phyloP scores from a whole-genome alignment of 352 stramenopile genomes.

The Pythium rhizo-oryzae region DNA sequence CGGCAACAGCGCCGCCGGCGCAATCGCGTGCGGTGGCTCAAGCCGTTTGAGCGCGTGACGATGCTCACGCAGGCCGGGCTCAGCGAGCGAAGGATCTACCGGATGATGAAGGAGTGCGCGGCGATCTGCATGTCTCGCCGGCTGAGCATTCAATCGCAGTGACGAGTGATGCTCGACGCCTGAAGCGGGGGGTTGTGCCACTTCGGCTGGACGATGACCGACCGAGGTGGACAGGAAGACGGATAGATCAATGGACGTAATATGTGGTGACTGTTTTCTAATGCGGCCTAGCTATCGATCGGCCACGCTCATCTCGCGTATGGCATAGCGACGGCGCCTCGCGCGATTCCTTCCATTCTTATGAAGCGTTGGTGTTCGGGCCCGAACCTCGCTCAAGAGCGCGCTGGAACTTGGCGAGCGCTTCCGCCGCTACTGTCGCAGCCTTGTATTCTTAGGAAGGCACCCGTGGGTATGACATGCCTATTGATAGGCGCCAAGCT shows the following conservation, averaged over 20 bases:
- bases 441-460: not conserved
- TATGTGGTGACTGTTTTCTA: too few species aligned
- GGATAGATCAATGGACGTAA: too few species aligned
- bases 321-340: too few species aligned
- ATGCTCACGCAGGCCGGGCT: constrained; percentile 49
- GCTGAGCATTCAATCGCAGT: constrained; percentile 21
- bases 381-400: too few species aligned
- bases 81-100: constrained; percentile 55
- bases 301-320: too few species aligned
- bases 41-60: constrained; percentile 33
- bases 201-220: too few species aligned
- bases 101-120: constrained; percentile 59
- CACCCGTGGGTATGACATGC: too few species aligned
- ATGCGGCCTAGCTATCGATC: too few species aligned
- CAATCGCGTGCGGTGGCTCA: constrained; percentile 30
- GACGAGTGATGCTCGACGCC: not conserved
- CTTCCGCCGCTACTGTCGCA: not conserved
- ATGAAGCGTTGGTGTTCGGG: too few species aligned
- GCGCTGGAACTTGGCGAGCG: not conserved
- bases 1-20: constrained; percentile 16
- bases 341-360: too few species aligned
- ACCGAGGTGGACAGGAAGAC: too few species aligned
- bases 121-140: constrained; percentile 56
- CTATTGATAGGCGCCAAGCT: constrained; percentile 11
- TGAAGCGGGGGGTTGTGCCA: too few species aligned